phyloP scores from a whole-genome alignment of 768 basidiomycete species.

The Terana coerulea region DNA sequence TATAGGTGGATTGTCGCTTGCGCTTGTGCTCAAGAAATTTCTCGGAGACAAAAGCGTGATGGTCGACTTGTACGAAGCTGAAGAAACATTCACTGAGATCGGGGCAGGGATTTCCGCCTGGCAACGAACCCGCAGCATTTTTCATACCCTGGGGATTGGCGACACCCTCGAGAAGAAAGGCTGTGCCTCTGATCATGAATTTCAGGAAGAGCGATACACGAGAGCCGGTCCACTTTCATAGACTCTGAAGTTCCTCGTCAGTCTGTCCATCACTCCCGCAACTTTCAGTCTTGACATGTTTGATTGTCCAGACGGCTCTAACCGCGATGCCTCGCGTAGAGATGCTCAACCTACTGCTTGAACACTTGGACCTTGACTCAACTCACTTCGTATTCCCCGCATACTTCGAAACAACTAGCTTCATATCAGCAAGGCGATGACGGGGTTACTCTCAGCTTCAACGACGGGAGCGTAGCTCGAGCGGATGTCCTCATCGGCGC shows the following conservation, averaged over 20 bases:
- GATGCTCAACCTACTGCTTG: background rate
- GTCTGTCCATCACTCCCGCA: background rate
- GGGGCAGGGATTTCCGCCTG: constrained; percentile 4
- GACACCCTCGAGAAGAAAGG: background rate
- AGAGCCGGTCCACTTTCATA: background rate
- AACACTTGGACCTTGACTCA: background rate
- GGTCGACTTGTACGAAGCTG: constrained; percentile 1
- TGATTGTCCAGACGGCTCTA: background rate
- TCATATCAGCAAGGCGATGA: constrained; percentile 9
- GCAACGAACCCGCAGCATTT: background rate
- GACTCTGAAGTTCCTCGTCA: background rate
- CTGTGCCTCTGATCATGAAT: background rate
- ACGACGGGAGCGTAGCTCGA: constrained; percentile 20
- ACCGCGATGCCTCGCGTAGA: background rate
- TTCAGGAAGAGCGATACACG: constrained; percentile 1
- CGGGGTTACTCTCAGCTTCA: constrained; percentile 17
- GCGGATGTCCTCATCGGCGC: constrained; percentile 27
- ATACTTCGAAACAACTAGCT: constrained; percentile 18
- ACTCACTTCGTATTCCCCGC: constrained; percentile 4
- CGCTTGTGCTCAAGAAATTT: background rate
- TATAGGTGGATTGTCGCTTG: constrained; percentile 1
- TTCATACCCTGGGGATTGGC: background rate
- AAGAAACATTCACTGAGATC: background rate
- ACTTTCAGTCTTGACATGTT: background rate
- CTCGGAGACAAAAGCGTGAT: background rate